Base-by-base conservation (phyloP, 2,329 filamentous ascomycete species). In the Colletotrichum cordylinicola region DNA sequence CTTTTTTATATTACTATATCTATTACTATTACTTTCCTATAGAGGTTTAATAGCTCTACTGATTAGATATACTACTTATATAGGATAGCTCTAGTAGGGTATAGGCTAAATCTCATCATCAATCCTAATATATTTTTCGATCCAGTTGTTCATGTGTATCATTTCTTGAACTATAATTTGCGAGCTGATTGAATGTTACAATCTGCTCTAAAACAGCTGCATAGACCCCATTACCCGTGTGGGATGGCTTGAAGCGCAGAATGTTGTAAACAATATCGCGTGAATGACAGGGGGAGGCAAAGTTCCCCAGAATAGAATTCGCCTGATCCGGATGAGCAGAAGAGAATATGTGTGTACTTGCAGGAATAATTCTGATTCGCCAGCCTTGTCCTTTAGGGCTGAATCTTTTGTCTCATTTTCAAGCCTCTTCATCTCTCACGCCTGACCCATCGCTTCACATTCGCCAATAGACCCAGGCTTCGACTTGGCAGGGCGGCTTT, bases 141-240 rank as follows among this genome's bases (percentile, higher is more conserved):
- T 16, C 18, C 37, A 43, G 18, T 3, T 43, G 16, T 43, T 10
- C 10, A 4, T 6, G 8, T 43, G 16, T 2, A 4, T 43, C 1
- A 10, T 0, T 43, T 43, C 8, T 6, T 43, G 16, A 16, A 18
- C 8, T 8, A 2, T 2, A n/a, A 43, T 18, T 18, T n/a, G 37
- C 16, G 16, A 43, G 37, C 18, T 2, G 16, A 3, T 18, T 39
- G 18, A 43, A 43, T 18, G 37, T 43, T 18, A 43, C 18, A 5
- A 43, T 43, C 16, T 43, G 16, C 37, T 10, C 8, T 43, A 6
- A 43, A 3, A 43, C 2, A 43, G 8, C 18, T n/a, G 37, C 37
- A 8, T 43, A 16, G 2, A n/a, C 8, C 1, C 37, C 2, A 18
- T 8, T 16, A 18, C 1, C 37, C 8, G 37, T 2, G 16, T 2